phyloP scores from a whole-genome alignment of 2,329 filamentous ascomycete species.

The Pseudogymnoascus sp. region DNA sequence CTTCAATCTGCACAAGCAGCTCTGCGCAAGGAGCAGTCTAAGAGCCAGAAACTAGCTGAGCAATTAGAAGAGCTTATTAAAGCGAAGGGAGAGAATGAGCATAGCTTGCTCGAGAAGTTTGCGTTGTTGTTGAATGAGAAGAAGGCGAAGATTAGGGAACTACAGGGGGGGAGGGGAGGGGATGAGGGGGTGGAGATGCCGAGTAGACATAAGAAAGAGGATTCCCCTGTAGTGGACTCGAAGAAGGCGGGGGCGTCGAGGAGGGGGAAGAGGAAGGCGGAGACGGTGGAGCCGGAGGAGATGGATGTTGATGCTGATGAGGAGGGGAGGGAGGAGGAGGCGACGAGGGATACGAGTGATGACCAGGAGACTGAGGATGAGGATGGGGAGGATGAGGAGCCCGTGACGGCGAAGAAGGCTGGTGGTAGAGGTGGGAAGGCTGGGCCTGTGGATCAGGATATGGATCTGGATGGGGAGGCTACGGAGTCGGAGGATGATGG shows the following conservation, averaged over 20 bases:
- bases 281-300: conserved; percentile 26
- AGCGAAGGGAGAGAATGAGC: conserved; percentile 61
- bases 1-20: conserved; percentile 31
- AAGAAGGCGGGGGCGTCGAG: conserved; percentile 31
- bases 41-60: conserved; percentile 49
- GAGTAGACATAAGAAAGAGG: conserved; percentile 13
- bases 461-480: conserved; percentile 20
- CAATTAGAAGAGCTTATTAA: conserved; percentile 60
- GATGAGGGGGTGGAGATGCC: conserved; percentile 32
- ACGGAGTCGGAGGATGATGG: conserved; percentile 27
- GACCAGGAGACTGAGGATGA: conserved; percentile 12
- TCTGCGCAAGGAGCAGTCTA: conserved; percentile 43
- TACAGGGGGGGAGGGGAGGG: conserved; percentile 46
- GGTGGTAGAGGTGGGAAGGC: neutral
- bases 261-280: conserved; percentile 44
- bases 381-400: conserved; percentile 3
- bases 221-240: neutral
- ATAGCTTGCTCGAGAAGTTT: conserved; percentile 61
- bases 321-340: conserved; percentile 6
- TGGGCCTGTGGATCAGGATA: neutral
- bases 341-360: conserved; percentile 15
- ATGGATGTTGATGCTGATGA: conserved; percentile 47
- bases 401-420: neutral
- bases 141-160: conserved; percentile 70
- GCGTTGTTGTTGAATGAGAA: conserved; percentile 67